Percentiles rank a stretch among this genome's conserved stretches.
phyloP scores from a whole-genome alignment of 495 filamentous ascomycete genomes.

The Penicillium manginii region DNA sequence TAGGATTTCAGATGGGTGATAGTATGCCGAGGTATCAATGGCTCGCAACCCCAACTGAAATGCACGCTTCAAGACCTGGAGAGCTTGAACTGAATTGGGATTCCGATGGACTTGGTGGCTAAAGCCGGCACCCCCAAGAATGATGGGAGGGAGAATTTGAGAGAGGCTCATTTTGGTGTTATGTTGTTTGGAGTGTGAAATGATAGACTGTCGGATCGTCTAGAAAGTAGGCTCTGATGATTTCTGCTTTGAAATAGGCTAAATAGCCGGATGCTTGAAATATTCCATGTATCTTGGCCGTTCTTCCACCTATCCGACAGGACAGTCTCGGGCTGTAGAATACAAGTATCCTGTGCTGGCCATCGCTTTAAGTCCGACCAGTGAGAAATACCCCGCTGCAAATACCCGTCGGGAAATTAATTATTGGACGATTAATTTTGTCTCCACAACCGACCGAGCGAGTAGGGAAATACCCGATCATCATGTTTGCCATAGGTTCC shows the following conservation, averaged over 20 bases:
- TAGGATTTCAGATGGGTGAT: conserved; percentile 81
- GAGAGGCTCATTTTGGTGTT: conserved; percentile 13
- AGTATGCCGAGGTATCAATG: conserved; percentile 93
- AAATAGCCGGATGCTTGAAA: neutral
- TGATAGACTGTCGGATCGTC: too few relatives aligned
- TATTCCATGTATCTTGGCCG: neutral
- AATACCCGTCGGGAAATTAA: neutral
- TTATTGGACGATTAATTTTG: neutral
- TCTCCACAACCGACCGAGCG: neutral
- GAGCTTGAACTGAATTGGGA: conserved; percentile 68
- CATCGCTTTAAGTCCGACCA: neutral
- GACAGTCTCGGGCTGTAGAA: too few relatives aligned
- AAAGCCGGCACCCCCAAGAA: conserved; percentile 87
- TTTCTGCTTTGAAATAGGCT: neutral
- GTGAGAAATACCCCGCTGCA: neutral
- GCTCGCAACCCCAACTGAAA: conserved; percentile 70
- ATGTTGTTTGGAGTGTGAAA: neutral
- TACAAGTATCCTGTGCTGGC: neutral
- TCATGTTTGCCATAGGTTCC: neutral
- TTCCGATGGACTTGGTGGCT: conserved; percentile 78
- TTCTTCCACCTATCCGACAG: too few relatives aligned
- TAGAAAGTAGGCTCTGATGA: neutral
- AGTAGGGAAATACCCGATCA: too few relatives aligned
- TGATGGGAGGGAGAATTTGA: conserved; percentile 41
- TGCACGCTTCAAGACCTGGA: conserved; percentile 69